phyloP scores from a whole-genome alignment of 2,329 filamentous ascomycete species.

The Penicillium sp. region DNA sequence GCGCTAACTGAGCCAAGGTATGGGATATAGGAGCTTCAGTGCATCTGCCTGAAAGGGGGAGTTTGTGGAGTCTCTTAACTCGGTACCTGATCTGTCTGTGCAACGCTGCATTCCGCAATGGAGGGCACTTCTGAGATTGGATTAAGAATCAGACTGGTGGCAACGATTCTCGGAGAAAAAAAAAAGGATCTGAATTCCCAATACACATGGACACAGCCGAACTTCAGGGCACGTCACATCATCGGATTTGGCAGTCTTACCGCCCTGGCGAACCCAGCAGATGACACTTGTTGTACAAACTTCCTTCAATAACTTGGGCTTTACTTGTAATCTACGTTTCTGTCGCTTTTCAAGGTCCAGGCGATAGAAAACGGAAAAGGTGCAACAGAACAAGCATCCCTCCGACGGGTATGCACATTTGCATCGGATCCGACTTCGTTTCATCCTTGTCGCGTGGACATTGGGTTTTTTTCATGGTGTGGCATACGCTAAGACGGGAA shows the following conservation, averaged over 20 bases:
- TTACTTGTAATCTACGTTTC: background rate
- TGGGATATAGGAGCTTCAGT: background rate
- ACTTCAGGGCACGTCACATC: background rate
- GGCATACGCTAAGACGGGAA: background rate
- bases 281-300: background rate
- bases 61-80: constrained; percentile 8
- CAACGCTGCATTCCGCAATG: constrained; percentile 11
- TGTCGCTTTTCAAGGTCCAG: constrained; percentile 3
- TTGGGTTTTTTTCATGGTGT: constrained; percentile 1
- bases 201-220: background rate
- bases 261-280: background rate
- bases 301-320: background rate
- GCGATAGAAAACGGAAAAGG: constrained; percentile 13
- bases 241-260: constrained; percentile 3
- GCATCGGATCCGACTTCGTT: constrained; percentile 20
- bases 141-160: constrained; percentile 15
- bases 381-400: constrained; percentile 20
- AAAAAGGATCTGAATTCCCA: background rate
- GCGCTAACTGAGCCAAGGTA: background rate
- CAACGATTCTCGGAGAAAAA: constrained; percentile 12
- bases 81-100: constrained; percentile 23
- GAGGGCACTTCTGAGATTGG: constrained; percentile 6
- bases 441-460: constrained; percentile 16
- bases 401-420: constrained; percentile 22
- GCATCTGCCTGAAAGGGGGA: background rate